Percentiles rank a stretch among this genome's conserved stretches.
Evolutionary conservation across 352 stramenopile genomes (phyloP).

Genomic region (Phytophthora citrophthora): DNA sequence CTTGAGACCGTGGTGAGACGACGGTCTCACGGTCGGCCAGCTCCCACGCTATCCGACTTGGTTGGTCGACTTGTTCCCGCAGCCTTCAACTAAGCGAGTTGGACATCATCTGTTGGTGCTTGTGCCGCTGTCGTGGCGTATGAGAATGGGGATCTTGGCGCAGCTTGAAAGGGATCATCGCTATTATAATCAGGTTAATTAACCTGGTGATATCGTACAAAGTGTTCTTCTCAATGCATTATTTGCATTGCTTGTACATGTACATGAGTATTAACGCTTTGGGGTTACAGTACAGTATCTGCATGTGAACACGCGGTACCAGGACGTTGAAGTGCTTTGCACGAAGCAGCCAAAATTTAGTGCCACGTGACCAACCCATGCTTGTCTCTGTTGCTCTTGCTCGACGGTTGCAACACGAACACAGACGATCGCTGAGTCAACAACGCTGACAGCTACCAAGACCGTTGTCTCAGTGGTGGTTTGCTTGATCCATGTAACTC

Average conservation of each 20-base stretch:
- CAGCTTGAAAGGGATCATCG: conserved; percentile 3
- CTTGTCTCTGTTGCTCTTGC: conserved; percentile 13
- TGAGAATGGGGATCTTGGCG: conserved; percentile 6
- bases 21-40: neutral
- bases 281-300: no score
- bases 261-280: no score
- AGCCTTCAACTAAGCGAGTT: conserved; percentile 11
- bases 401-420: conserved; percentile 13
- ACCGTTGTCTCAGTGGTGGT: neutral
- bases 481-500: no score
- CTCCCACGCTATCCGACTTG: conserved; percentile 13
- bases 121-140: neutral
- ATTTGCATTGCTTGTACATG: neutral
- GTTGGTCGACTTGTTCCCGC: conserved; percentile 1
- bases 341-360: no score
- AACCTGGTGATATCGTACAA: neutral
- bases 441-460: neutral
- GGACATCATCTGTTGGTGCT: neutral
- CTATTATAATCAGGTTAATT: neutral
- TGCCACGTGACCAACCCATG: neutral
- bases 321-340: no score
- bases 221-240: neutral
- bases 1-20: neutral
- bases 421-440: neutral
- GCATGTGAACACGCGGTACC: neutral